phyloP scores from a whole-genome alignment of 257 asterid species.

The Phtheirospermum japonicum region DNA sequence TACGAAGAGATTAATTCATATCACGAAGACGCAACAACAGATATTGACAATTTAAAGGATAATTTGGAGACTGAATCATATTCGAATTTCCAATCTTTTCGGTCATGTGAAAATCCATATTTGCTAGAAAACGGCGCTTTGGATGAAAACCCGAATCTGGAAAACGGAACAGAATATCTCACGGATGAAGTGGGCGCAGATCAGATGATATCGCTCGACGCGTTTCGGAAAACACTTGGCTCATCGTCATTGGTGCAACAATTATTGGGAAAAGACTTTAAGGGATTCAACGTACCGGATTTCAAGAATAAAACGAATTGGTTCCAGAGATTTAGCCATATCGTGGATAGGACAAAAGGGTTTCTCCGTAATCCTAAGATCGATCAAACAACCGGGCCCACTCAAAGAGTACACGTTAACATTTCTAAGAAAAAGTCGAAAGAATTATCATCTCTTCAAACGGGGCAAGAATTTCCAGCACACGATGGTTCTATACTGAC shows the following conservation, averaged over 20 bases:
- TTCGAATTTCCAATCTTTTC: too few relatives aligned
- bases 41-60: slow-evolving; percentile 38
- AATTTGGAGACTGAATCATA: slow-evolving; percentile 28
- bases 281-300: slow-evolving; percentile 30
- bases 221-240: slow-evolving; percentile 56
- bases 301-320: slow-evolving; percentile 57
- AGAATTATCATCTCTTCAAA: slow-evolving; percentile 58
- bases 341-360: slow-evolving; percentile 37
- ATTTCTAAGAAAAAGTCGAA: slow-evolving; percentile 43
- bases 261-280: slow-evolving; percentile 49
- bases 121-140: slow-evolving; percentile 46
- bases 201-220: slow-evolving; percentile 49
- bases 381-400: slow-evolving; percentile 37
- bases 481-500: slow-evolving; percentile 83
- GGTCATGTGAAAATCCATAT: slow-evolving; percentile 29
- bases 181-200: slow-evolving; percentile 56
- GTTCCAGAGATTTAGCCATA: slow-evolving; percentile 45
- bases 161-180: slow-evolving; percentile 53
- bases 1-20: slow-evolving; percentile 30
- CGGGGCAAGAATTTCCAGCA: slow-evolving; percentile 81
- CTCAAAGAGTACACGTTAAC: slow-evolving; percentile 47
- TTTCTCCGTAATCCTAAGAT: slow-evolving; percentile 33
- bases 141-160: slow-evolving; percentile 45
- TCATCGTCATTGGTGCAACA: slow-evolving; percentile 57
- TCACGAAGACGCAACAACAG: slow-evolving; percentile 13